Conservation (phyloP, 306 rosid genomes). For the Vicia faba region DNA sequence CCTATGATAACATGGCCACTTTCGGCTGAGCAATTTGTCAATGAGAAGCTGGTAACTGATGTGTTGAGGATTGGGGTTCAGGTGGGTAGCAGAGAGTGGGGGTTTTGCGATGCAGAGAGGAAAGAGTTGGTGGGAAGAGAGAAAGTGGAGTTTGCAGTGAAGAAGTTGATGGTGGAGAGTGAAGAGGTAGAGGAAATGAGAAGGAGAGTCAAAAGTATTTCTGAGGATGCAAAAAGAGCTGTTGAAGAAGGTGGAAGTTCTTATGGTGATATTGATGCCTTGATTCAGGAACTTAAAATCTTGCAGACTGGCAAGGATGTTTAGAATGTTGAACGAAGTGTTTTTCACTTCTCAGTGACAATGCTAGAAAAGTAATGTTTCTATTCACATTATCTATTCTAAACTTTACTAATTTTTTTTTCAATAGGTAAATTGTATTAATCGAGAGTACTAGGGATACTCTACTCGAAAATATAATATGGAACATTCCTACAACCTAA, state of each 20-base stretch:
- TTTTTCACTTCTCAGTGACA: not conserved
- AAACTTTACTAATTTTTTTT: too few relatives aligned
- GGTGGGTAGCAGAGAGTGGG: conserved; percentile 73
- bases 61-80: conserved; percentile 57
- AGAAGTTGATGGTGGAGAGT: conserved; percentile 50
- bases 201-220: conserved; percentile 40
- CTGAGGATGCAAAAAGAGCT: conserved; percentile 51
- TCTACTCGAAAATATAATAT: too few relatives aligned
- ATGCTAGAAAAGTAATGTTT: not conserved
- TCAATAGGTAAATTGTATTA: too few relatives aligned
- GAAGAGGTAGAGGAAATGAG: conserved; percentile 57
- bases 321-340: not conserved
- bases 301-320: not conserved
- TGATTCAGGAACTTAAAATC: conserved; percentile 49
- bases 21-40: conserved; percentile 67
- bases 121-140: conserved; percentile 7
- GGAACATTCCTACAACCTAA: too few relatives aligned
- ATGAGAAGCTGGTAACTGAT: conserved; percentile 64
- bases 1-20: conserved; percentile 79
- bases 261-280: conserved; percentile 36
- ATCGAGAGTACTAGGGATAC: too few relatives aligned
- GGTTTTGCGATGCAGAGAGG: conserved; percentile 18
- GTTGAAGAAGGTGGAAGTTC: conserved; percentile 63
- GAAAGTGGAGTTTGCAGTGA: conserved; percentile 24
- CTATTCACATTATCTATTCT: not conserved